Conservation (phyloP, 371 early-diverging fungal genomes). For the Mucor velutinosus region DNA sequence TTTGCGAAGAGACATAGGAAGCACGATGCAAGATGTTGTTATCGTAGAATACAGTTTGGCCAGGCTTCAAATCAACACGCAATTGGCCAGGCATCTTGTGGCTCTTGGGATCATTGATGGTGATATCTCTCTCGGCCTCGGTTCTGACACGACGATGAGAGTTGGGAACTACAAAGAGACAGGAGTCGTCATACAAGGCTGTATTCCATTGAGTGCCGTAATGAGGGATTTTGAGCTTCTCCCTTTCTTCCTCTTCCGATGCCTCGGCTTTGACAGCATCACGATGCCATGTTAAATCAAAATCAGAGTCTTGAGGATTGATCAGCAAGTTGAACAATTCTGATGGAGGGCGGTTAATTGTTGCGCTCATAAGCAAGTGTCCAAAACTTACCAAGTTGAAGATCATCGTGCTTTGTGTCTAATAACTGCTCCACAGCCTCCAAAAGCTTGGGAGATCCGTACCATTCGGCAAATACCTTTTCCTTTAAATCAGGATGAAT, state of each 20-base stretch:
- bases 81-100: conserved; percentile 53
- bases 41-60: conserved; percentile 63
- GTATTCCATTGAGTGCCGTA: conserved; percentile 66
- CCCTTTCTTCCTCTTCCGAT: conserved; percentile 42
- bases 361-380: background rate
- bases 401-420: conserved; percentile 34
- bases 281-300: conserved; percentile 59
- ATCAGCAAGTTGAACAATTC: conserved; percentile 60
- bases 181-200: conserved; percentile 57
- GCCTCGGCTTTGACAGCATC: conserved; percentile 55
- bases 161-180: conserved; percentile 53
- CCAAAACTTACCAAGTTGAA: conserved; percentile 45
- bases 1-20: conserved; percentile 41
- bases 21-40: conserved; percentile 63
- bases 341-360: background rate
- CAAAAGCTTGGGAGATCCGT: conserved; percentile 41
- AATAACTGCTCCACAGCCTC: conserved; percentile 50
- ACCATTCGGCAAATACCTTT: conserved; percentile 55
- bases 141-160: conserved; percentile 55
- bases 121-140: conserved; percentile 46
- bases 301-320: conserved; percentile 54
- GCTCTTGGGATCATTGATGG: conserved; percentile 53
- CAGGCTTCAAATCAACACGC: conserved; percentile 47
- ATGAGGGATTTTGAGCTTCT: conserved; percentile 50
- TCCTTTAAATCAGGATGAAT: conserved; percentile 54